Evolutionary conservation across 2,329 filamentous ascomycete genomes (phyloP), one percentile per base, ranked within the genome.

Genomic region (Pseudocercospora macadamiae): DNA sequence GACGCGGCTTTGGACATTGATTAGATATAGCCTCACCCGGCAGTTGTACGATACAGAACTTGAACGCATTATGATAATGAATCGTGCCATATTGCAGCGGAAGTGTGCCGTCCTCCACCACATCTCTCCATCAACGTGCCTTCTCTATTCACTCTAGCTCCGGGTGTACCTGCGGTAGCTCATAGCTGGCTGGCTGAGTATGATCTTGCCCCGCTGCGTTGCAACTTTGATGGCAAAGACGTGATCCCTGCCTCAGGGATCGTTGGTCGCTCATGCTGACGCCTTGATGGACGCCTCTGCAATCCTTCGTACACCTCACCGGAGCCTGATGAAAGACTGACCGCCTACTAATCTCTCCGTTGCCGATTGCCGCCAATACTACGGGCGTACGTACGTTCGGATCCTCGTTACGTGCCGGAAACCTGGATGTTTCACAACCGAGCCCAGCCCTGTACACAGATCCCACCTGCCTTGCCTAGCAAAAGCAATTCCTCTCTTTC

Each of bases 1-100:
- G 69, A 69, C 51, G 68, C 64, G 5, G 68, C 67, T 19, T 53
- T 68, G 37, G 69, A 72, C 32, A 66, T 67, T 36, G 67, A 70
- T 36, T 70, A 51, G 60, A 59, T 21, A 26, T 18, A 18, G n/a
- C 36, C 12, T 48, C 18, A 51, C n/a, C n/a, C 42, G 26, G 32
- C 30, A 32, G 21, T 25, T 58, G 55, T 59, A 60, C 18, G 32
- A 51, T 56, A 49, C 37, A 42, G 37, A 21, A 42, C 5, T 19
- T 19, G 37, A n/a, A 42, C 14, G 16, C 23, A 19, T 42, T 4
- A 42, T 42, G 37, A 42, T 21, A n/a, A 21, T 8, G 2, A 37
- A 16, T 12, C 32, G 16, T 14, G 10, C 32, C 4, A 36, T 36
- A 8, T 16, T 36, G 32, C 16, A 12, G 3, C 3, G 32, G 12